These are phyloP conservation scores for Artemisia annua DNA, from an alignment of 129 eudicot genomes.

Conservation along the genomic window DNA sequence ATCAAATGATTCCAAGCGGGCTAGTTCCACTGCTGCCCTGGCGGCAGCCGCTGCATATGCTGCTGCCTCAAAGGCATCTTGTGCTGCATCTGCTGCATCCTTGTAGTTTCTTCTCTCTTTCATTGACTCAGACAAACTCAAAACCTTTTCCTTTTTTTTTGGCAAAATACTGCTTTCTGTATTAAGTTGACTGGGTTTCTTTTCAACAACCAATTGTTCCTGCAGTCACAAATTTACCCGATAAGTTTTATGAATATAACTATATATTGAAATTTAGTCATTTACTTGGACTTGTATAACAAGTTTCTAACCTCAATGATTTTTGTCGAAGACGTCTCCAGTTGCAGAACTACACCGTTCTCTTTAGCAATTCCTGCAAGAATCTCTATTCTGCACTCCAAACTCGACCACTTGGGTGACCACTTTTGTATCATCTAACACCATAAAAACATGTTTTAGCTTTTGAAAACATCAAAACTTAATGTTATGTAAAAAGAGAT, in stretches of 20 bases:
- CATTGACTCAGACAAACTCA: constrained; percentile 41
- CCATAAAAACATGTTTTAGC: constrained; percentile 17
- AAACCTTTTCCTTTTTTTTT: constrained; percentile 28
- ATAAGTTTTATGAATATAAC: background rate
- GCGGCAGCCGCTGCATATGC: constrained; percentile 86
- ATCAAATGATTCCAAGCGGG: constrained; percentile 46
- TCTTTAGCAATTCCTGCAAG: constrained; percentile 67
- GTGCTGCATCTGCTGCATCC: constrained; percentile 76
- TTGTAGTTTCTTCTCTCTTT: constrained; percentile 36
- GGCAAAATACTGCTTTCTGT: constrained; percentile 11
- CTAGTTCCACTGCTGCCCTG: constrained; percentile 75
- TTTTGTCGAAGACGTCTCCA: constrained; percentile 31
- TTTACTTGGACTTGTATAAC: background rate
- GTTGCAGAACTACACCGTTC: constrained; percentile 50
- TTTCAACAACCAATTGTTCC: constrained; percentile 22
- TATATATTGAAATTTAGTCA: background rate
- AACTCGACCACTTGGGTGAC: constrained; percentile 63
- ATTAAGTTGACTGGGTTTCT: constrained; percentile 18
- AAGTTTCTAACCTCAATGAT: constrained; percentile 39
- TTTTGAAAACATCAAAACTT: constrained; percentile 1
- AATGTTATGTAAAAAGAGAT: background rate
- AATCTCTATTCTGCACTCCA: constrained; percentile 58
- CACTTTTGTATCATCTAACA: constrained; percentile 69
- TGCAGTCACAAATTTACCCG: constrained; percentile 10
- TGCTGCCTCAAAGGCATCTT: constrained; percentile 79